Conservation (phyloP, 1,139 yeast species). For the Blastobotrys arbuscula region DNA sequence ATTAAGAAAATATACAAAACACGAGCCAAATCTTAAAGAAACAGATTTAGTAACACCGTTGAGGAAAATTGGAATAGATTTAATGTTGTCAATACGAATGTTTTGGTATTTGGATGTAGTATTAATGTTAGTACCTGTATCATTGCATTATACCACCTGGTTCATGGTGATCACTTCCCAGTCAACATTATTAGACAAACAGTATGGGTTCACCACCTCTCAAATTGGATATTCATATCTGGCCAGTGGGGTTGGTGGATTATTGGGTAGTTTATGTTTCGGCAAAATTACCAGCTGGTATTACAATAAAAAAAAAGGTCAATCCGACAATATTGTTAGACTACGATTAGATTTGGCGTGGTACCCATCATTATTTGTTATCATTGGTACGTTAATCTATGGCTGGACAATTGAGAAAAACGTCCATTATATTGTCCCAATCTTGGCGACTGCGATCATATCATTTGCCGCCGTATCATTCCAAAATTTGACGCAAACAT, state of each 20-base stretch:
- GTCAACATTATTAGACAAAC: slow-evolving; percentile 46
- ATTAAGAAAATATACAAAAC: slow-evolving; percentile 17
- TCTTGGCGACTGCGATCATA: slow-evolving; percentile 45
- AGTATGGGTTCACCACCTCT: slow-evolving; percentile 47
- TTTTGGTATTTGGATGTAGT: slow-evolving; percentile 33
- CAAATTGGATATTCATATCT: slow-evolving; percentile 57
- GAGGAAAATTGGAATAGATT: slow-evolving; percentile 33
- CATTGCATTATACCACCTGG: slow-evolving; percentile 63
- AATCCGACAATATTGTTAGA: slow-evolving; percentile 41
- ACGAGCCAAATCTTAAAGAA: slow-evolving; percentile 17
- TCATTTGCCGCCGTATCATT: slow-evolving; percentile 51
- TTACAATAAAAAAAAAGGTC: slow-evolving; percentile 28
- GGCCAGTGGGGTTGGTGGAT: slow-evolving; percentile 37
- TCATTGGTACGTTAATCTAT: slow-evolving; percentile 43
- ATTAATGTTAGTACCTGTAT: slow-evolving; percentile 45
- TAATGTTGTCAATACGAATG: slow-evolving; percentile 35
- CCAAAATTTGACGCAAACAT: slow-evolving; percentile 47
- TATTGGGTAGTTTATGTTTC: slow-evolving; percentile 32
- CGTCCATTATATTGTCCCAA: slow-evolving; percentile 48
- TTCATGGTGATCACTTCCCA: slow-evolving; percentile 62
- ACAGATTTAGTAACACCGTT: slow-evolving; percentile 30
- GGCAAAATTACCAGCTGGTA: slow-evolving; percentile 34
- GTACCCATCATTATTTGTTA: slow-evolving; percentile 33
- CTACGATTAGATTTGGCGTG: slow-evolving; percentile 40
- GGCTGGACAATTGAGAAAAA: slow-evolving; percentile 64